Percentiles rank a stretch among this genome's conserved stretches.
Evolutionary conservation across 176 grass and related monocot species (phyloP).

Genomic region (Tillandsia fasciculata): DNA sequence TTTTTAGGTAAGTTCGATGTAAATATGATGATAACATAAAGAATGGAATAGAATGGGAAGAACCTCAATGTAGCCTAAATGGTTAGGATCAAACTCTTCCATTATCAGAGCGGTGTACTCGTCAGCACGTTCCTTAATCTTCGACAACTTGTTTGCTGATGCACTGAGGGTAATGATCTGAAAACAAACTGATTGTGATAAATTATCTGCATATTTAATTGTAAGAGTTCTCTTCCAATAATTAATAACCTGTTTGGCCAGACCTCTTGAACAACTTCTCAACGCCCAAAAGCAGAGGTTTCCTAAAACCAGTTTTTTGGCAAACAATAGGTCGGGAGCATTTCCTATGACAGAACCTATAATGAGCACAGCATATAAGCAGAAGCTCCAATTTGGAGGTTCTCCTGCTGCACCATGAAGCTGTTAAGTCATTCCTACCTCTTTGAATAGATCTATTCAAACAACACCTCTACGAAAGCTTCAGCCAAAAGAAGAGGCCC

Average conservation of each 20-base stretch:
- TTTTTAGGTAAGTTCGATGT: neutral
- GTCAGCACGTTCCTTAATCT: conserved; percentile 33
- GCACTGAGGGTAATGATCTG: conserved; percentile 47
- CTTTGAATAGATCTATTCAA: no score
- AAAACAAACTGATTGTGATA: neutral
- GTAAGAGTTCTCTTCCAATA: neutral
- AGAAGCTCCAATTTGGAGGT: no score
- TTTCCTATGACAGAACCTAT: no score
- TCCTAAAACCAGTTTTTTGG: no score
- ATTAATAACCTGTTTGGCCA: neutral
- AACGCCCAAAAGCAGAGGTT: no score
- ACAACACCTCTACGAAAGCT: no score
- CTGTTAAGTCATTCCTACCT: no score
- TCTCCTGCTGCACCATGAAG: no score
- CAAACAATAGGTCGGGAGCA: no score
- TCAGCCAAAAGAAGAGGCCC: no score
- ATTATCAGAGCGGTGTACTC: conserved; percentile 42
- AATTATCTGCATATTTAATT: neutral
- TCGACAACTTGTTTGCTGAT: conserved; percentile 38
- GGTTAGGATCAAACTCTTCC: conserved; percentile 46
- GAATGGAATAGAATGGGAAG: neutral
- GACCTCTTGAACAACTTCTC: no score
- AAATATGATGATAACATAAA: neutral
- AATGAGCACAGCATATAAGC: no score
- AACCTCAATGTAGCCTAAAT: conserved; percentile 46